Evolutionary conservation across 768 basidiomycete species (phyloP).

Genomic region (Chlorophyllum brunneum): DNA sequence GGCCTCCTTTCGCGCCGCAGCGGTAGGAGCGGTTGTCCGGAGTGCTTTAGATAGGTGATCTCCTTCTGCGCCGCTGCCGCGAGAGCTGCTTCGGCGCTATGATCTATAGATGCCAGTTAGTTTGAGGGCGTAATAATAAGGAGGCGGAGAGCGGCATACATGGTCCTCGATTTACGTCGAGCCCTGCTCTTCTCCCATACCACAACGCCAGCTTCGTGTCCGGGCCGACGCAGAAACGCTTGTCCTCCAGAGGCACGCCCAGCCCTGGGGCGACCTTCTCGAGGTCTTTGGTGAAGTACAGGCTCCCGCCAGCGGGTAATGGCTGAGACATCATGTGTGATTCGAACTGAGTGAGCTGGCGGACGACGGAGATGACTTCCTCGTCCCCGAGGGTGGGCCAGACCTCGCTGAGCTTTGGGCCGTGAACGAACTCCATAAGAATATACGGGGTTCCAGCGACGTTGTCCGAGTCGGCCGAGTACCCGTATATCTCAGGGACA

Average conservation of each 20-base stretch:
- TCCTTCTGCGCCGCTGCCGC: constrained; percentile 41
- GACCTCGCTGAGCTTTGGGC: constrained; percentile 37
- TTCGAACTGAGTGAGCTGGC: constrained; percentile 45
- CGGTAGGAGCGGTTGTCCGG: constrained; percentile 45
- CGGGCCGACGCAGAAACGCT: constrained; percentile 43
- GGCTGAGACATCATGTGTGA: constrained; percentile 37
- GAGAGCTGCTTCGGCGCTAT: constrained; percentile 39
- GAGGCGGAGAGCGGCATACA: constrained; percentile 38
- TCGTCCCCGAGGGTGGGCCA: constrained; percentile 32
- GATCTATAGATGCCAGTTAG: constrained; percentile 35
- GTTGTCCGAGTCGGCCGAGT: constrained; percentile 35
- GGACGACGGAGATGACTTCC: constrained; percentile 37
- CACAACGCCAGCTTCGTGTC: constrained; percentile 40
- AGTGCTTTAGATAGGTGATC: constrained; percentile 40
- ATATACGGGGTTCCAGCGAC: constrained; percentile 40
- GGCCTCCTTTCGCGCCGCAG: constrained; percentile 39
- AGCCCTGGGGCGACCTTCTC: constrained; percentile 30
- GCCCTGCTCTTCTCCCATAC: constrained; percentile 46
- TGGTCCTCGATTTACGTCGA: constrained; percentile 47
- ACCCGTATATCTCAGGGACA: constrained; percentile 37
- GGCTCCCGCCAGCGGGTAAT: constrained; percentile 41
- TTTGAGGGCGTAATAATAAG: constrained; percentile 24
- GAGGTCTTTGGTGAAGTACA: constrained; percentile 41
- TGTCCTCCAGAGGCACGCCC: constrained; percentile 33
- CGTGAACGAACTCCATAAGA: constrained; percentile 39